Conservation (phyloP, 495 filamentous ascomycete species). For the Talaromyces borbonicus region DNA sequence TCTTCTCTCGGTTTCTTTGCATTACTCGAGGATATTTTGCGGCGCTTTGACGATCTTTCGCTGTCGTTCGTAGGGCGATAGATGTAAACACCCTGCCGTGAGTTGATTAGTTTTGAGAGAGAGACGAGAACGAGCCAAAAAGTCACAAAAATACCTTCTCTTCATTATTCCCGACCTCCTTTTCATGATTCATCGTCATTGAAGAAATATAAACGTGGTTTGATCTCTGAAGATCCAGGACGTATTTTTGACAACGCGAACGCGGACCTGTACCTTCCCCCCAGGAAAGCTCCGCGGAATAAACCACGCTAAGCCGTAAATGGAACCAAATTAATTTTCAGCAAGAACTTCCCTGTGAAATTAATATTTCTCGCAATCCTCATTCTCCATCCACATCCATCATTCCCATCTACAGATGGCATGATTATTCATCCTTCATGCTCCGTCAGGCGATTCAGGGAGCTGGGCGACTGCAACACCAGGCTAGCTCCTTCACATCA, state of each 20-base stretch:
- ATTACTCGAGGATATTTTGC: slow-evolving; percentile 37
- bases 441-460: slow-evolving; percentile 38
- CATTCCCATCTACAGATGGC: slow-evolving; percentile 14
- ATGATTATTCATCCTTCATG: slow-evolving; percentile 29
- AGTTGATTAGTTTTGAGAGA: not conserved
- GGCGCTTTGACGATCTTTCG: slow-evolving; percentile 53
- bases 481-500: slow-evolving; percentile 2
- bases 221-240: slow-evolving; percentile 5
- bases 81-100: slow-evolving; percentile 48
- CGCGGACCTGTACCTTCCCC: not conserved
- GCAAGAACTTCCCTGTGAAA: not conserved
- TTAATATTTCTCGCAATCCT: not conserved
- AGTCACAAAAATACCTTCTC: slow-evolving; percentile 33
- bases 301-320: slow-evolving; percentile 28
- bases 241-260: slow-evolving; percentile 9
- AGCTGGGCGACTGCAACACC: slow-evolving; percentile 36
- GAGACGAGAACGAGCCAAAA: not conserved
- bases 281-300: slow-evolving; percentile 11
- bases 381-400: not conserved
- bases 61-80: slow-evolving; percentile 42
- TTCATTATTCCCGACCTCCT: slow-evolving; percentile 28
- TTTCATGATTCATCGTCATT: slow-evolving; percentile 14
- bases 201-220: not conserved
- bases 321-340: slow-evolving; percentile 12
- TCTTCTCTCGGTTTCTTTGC: slow-evolving; percentile 15